Evolutionary conservation across 306 rosid genomes (phyloP), one percentile per base, ranked within the genome.

Genomic region (Datisca glomerata): DNA sequence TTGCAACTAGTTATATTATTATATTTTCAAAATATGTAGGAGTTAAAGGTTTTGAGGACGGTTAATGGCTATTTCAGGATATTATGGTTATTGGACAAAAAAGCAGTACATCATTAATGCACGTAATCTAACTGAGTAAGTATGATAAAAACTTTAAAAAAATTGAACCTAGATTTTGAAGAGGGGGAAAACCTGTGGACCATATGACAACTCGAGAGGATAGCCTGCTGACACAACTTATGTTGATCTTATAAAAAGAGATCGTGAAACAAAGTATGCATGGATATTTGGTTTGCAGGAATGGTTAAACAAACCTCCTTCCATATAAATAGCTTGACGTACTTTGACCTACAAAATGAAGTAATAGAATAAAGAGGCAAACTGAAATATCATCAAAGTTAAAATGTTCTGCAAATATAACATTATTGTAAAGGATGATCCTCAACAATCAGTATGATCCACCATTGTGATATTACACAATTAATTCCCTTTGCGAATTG

Each of bases 281-380:
- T 72, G 80, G 51, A 75, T 34, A 35, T 86, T 86, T 55, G 96
- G 96, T 53, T 50, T 69, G 65, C 96, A 81, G 38, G 96, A 81
- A 67, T 86, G 96, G 78, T 86, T 86, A 69, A 81, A 80, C 57
- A 72, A 61, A 69, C 96, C 81, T 29, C 91, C 93, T 12, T 61
- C 47, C 69, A 47, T 67, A 60, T 86, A 86, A 56, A 86, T 78
- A 69, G 91, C 93, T 53, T 86, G 83, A 23, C 93, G 93, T 66
- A 75, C 91, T 68, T 68, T 72, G 57, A 78, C 76, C 94, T 86
- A 40, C 29, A 33, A 52, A 40, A 72, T 15, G 14, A 55, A 16
- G 21, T 31, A 67, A 41, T 22, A n/a, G n/a, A n/a, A n/a, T n/a
- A n/a, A n/a, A n/a, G n/a, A n/a, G n/a, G n/a, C n/a, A n/a, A n/a